These are phyloP conservation scores for Mollisiaceae sp. DNA, from an alignment of 2,329 filamentous ascomycete species.

Conservation along the genomic window DNA sequence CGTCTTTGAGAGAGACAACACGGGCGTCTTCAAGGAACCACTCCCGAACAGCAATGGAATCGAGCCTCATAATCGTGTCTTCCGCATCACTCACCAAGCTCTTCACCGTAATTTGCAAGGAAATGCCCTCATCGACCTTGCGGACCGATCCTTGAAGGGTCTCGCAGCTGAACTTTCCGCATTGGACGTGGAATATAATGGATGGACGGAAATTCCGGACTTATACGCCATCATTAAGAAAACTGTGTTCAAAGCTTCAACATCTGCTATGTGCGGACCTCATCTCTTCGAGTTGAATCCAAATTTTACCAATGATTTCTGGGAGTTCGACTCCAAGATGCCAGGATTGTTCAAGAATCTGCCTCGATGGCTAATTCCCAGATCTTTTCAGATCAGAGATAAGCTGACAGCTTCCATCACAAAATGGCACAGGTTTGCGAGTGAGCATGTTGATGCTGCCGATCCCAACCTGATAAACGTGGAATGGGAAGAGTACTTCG, in stretches of 20 bases:
- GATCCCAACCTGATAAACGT: slow-evolving; percentile 27
- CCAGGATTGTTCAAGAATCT: slow-evolving; percentile 33
- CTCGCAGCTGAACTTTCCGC: slow-evolving; percentile 21
- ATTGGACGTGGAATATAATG: slow-evolving; percentile 18
- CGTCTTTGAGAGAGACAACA: slow-evolving; percentile 26
- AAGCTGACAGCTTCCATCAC: slow-evolving; percentile 31
- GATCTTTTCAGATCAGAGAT: slow-evolving; percentile 34
- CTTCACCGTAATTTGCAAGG: slow-evolving; percentile 27
- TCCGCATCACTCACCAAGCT: slow-evolving; percentile 24
- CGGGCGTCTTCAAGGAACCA: slow-evolving; percentile 26
- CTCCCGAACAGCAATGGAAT: slow-evolving; percentile 23
- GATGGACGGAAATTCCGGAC: slow-evolving; percentile 35
- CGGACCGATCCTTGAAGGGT: slow-evolving; percentile 20
- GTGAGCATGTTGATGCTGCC: slow-evolving; percentile 27
- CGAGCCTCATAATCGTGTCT: slow-evolving; percentile 28
- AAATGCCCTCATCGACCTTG: slow-evolving; percentile 23
- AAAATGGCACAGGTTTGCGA: slow-evolving; percentile 38
- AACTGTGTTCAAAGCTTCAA: slow-evolving; percentile 37
- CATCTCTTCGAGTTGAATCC: slow-evolving; percentile 38
- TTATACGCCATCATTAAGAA: slow-evolving; percentile 37
- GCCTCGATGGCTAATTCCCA: slow-evolving; percentile 39
- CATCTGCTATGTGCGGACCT: slow-evolving; percentile 37
- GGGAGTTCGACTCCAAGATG: slow-evolving; percentile 39
- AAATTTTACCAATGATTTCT: slow-evolving; percentile 38
- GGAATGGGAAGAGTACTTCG: slow-evolving; percentile 42